Percentiles rank a stretch among this genome's conserved stretches.
Evolutionary conservation across 768 basidiomycete genomes (phyloP).

Genomic region (Trametes meyenii): DNA sequence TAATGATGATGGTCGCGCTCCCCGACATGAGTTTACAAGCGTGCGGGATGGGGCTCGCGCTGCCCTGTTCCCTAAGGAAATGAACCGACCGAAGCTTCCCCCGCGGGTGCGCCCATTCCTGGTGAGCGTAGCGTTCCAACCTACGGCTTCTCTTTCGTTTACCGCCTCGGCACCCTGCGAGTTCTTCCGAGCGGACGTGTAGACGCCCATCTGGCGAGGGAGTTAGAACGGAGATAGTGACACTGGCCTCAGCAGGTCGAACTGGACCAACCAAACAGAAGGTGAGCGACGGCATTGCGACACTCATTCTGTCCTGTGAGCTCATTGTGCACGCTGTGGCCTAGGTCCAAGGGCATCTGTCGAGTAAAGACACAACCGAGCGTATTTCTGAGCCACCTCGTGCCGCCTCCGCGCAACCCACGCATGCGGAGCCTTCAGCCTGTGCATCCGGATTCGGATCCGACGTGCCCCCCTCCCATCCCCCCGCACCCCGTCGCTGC

Average conservation of each 20-base stretch:
- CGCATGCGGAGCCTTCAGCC: constrained; percentile 4
- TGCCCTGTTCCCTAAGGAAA: not conserved
- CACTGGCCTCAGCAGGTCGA: not conserved
- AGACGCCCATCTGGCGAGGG: not conserved
- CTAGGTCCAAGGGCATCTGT: not conserved
- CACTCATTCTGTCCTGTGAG: not conserved
- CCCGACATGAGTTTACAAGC: constrained; percentile 9
- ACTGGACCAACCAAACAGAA: not conserved
- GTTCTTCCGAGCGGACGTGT: not conserved
- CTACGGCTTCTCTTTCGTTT: not conserved
- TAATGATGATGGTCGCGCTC: constrained; percentile 13
- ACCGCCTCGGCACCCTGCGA: not conserved
- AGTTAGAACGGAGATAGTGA: constrained; percentile 13
- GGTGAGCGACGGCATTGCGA: not conserved
- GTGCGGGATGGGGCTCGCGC: not conserved
- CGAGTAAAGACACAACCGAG: not conserved
- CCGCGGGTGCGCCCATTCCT: not conserved
- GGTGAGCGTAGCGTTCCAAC: not conserved
- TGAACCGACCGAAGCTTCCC: not conserved
- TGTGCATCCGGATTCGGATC: not conserved
- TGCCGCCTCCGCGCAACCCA: not conserved
- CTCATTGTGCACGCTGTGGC: not conserved
- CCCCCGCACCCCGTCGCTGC: not conserved
- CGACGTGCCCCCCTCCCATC: not conserved
- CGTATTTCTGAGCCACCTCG: not conserved